These are phyloP conservation scores for Colletotrichum costaricense DNA, from an alignment of 2,329 filamentous ascomycete genomes.

Conservation along the genomic window DNA sequence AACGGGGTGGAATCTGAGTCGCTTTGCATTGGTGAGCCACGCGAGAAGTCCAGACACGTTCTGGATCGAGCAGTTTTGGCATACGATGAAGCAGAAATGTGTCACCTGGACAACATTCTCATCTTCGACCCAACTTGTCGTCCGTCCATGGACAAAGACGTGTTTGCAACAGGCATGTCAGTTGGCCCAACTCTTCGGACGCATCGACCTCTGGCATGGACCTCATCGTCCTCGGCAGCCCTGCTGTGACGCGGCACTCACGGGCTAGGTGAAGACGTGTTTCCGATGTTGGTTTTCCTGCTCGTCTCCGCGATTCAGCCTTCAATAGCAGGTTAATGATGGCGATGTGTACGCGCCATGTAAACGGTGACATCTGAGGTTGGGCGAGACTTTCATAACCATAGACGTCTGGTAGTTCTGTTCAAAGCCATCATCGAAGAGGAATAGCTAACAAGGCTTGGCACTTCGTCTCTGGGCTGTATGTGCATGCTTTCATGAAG, in stretches of 20 bases:
- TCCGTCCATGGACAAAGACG: not conserved
- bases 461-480: not conserved
- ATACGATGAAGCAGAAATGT: not conserved
- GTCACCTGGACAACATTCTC: not conserved
- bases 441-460: not conserved
- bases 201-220: not conserved
- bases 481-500: not conserved
- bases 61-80: not conserved
- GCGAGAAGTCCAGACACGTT: not conserved
- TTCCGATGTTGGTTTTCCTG: constrained; percentile 5
- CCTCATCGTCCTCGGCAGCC: not conserved
- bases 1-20: not conserved
- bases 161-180: not conserved
- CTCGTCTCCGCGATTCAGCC: constrained; percentile 8
- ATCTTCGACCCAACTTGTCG: not conserved
- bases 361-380: not conserved
- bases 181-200: constrained; percentile 1
- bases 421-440: not conserved
- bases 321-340: not conserved
- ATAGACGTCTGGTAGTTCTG: not conserved
- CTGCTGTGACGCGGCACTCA: constrained; percentile 21
- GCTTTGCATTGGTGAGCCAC: not conserved
- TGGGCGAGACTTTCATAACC: not conserved
- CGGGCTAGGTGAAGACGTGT: constrained; percentile 5
- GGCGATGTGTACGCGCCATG: not conserved